Conservation (phyloP, 208 protist genomes). For the Perkinsela sp. region DNA sequence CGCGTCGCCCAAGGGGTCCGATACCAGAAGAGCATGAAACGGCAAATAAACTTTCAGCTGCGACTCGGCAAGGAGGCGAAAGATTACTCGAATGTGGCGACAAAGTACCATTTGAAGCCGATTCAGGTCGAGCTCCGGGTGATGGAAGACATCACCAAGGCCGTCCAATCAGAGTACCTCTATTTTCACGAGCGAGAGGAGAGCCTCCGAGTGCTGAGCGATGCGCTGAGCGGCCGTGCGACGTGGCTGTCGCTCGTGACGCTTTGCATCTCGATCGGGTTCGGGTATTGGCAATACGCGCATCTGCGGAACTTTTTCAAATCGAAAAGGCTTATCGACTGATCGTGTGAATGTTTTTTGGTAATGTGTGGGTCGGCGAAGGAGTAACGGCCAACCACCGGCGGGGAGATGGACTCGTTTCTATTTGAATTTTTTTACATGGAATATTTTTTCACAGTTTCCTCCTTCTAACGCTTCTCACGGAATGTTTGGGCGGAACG, state of each 20-base stretch:
- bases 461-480: not conserved
- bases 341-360: too few species aligned
- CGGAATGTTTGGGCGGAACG: slow-evolving; percentile 69
- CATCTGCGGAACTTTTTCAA: slow-evolving; percentile 50
- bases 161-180: slow-evolving; percentile 41
- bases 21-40: slow-evolving; percentile 3
- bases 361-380: too few species aligned
- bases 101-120: slow-evolving; percentile 52
- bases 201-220: slow-evolving; percentile 53
- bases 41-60: slow-evolving; percentile 11
- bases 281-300: slow-evolving; percentile 25
- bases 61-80: slow-evolving; percentile 15
- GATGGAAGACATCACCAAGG: slow-evolving; percentile 43
- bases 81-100: slow-evolving; percentile 29
- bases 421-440: not conserved
- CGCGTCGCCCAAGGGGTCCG: slow-evolving; percentile 9
- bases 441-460: slow-evolving; percentile 4
- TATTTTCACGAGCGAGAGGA: slow-evolving; percentile 53
- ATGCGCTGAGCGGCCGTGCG: slow-evolving; percentile 30
- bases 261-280: slow-evolving; percentile 25
- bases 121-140: slow-evolving; percentile 56
- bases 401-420: too few species aligned
- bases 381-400: too few species aligned
- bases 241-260: slow-evolving; percentile 20
- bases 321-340: slow-evolving; percentile 67